Percentiles rank a stretch among this genome's conserved stretches.
Evolutionary conservation across 257 asterid species (phyloP).

Genomic region (Solanum arcanum): DNA sequence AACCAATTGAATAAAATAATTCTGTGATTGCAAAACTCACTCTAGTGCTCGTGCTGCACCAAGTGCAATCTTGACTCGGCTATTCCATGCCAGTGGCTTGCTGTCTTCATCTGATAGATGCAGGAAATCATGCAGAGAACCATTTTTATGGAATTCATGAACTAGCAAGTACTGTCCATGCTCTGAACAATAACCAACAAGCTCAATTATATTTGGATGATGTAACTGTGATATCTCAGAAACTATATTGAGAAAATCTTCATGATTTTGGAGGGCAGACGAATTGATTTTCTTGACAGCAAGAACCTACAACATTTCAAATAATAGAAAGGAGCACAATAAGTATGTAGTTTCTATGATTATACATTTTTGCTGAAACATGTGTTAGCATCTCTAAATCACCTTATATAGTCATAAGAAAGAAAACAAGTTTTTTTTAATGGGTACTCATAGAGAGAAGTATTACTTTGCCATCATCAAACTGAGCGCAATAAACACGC

Average conservation of each 20-base stretch:
- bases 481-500: slow-evolving; percentile 74
- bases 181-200: slow-evolving; percentile 90
- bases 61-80: slow-evolving; percentile 89
- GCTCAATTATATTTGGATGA: slow-evolving; percentile 76
- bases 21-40: slow-evolving; percentile 28
- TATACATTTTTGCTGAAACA: neutral
- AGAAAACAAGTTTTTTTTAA: neutral
- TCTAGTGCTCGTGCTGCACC: slow-evolving; percentile 96
- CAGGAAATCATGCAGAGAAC: slow-evolving; percentile 65
- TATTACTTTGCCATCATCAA: slow-evolving; percentile 69
- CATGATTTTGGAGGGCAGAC: slow-evolving; percentile 44
- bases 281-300: slow-evolving; percentile 87
- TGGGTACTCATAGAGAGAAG: neutral
- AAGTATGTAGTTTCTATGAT: neutral
- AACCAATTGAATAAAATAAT: neutral
- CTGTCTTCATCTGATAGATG: slow-evolving; percentile 71
- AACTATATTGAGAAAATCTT: slow-evolving; percentile 63
- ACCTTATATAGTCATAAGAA: neutral
- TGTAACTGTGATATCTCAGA: slow-evolving; percentile 58
- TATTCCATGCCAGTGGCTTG: slow-evolving; percentile 86
- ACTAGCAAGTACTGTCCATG: slow-evolving; percentile 78
- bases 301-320: slow-evolving; percentile 37
- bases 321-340: neutral
- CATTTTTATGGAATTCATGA: slow-evolving; percentile 71
- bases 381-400: neutral